These are phyloP conservation scores for Claviceps sp. DNA, from an alignment of 2,329 filamentous ascomycete species.

Conservation along the genomic window DNA sequence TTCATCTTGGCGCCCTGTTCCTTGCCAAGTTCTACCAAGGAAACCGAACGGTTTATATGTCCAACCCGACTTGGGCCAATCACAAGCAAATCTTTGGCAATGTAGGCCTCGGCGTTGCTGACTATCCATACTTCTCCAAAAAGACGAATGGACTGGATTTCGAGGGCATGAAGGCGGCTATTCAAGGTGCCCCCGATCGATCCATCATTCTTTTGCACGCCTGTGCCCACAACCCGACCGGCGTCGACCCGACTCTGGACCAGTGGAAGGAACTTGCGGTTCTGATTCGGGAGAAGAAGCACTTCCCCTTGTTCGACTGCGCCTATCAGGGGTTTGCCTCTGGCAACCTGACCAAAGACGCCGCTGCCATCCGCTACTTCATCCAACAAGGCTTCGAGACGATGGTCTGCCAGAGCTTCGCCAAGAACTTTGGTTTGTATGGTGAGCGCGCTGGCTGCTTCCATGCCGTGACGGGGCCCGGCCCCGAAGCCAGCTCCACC, in stretches of 20 bases:
- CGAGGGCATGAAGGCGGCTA: conserved; percentile 64
- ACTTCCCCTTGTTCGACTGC: conserved; percentile 97
- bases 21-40: conserved; percentile 78
- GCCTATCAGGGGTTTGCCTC: conserved; percentile 98
- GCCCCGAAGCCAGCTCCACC: conserved; percentile 48
- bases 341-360: conserved; percentile 71
- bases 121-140: conserved; percentile 90
- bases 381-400: conserved; percentile 83
- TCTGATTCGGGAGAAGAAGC: conserved; percentile 61
- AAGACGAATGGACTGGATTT: conserved; percentile 86
- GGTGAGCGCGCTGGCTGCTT: conserved; percentile 93
- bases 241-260: conserved; percentile 83
- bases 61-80: conserved; percentile 94
- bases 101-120: conserved; percentile 61
- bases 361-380: conserved; percentile 89
- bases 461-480: conserved; percentile 74
- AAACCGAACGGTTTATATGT: conserved; percentile 72
- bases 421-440: conserved; percentile 96
- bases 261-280: conserved; percentile 88
- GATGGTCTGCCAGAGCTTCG: conserved; percentile 82
- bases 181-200: conserved; percentile 58
- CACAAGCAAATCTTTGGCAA: conserved; percentile 98
- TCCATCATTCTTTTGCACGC: conserved; percentile 87
- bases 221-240: conserved; percentile 96
- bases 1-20: conserved; percentile 89